A percentile compares a stretch with the other conserved stretches of the same genome.
These are phyloP conservation scores for Xylariaceae sp. DNA, from an alignment of 2,329 filamentous ascomycete genomes.

Conservation along the genomic window DNA sequence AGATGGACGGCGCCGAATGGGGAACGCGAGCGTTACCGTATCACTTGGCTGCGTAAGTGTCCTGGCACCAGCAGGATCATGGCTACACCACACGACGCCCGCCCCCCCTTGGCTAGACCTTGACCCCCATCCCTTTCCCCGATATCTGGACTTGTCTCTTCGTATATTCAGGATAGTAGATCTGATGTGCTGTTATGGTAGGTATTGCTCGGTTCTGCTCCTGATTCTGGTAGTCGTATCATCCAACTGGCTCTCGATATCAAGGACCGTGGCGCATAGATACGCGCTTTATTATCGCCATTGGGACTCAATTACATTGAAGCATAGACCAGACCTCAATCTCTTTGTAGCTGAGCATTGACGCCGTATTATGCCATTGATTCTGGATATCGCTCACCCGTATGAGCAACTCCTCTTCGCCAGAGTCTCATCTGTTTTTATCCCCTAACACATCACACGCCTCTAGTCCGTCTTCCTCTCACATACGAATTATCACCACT, in stretches of 20 bases:
- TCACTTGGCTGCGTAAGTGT: neutral
- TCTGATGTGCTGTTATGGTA: too few relatives aligned
- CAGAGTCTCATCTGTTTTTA: too few relatives aligned
- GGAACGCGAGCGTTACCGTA: neutral
- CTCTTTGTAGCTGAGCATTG: too few relatives aligned
- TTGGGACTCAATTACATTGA: neutral
- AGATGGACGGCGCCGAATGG: neutral
- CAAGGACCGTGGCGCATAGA: constrained; percentile 3
- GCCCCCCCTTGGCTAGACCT: neutral
- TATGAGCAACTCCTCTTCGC: too few relatives aligned
- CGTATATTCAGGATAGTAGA: too few relatives aligned
- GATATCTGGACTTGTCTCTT: too few relatives aligned
- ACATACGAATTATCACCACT: too few relatives aligned
- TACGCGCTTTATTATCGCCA: neutral
- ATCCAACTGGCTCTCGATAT: constrained; percentile 1
- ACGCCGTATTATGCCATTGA: too few relatives aligned
- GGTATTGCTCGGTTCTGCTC: neutral
- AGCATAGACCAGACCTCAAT: too few relatives aligned
- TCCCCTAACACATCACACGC: too few relatives aligned
- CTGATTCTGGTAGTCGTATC: neutral
- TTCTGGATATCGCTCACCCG: too few relatives aligned
- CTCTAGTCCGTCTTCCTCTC: too few relatives aligned
- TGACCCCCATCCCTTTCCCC: neutral
- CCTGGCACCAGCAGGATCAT: neutral
- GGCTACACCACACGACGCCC: neutral